Percentiles rank a stretch among this genome's conserved stretches.
phyloP scores from a whole-genome alignment of 148 eudicot species.

The Rheum nobile region DNA sequence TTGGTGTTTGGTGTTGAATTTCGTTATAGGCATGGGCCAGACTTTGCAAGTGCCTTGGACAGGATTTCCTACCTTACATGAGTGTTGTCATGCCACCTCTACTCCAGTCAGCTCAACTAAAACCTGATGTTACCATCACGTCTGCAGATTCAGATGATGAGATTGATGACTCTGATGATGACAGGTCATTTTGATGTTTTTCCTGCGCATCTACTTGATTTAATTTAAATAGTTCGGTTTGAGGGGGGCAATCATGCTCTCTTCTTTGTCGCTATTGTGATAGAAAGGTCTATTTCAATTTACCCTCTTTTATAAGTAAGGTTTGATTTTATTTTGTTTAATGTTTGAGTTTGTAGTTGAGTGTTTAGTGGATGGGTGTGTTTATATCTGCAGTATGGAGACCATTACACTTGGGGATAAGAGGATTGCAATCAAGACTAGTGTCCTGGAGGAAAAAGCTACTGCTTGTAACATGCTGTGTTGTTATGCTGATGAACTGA shows the following conservation, averaged over 20 bases:
- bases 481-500: conserved; percentile 94
- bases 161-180: conserved; percentile 93
- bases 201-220: not conserved
- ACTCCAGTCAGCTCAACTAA: conserved; percentile 89
- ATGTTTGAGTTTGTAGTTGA: not conserved
- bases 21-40: conserved; percentile 83
- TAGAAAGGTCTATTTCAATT: not conserved
- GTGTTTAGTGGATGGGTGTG: not conserved
- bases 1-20: not conserved
- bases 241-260: not conserved
- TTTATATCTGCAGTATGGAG: conserved; percentile 42
- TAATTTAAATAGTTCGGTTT: not conserved
- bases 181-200: conserved; percentile 33
- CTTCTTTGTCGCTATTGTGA: not conserved
- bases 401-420: conserved; percentile 96
- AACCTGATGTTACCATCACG: conserved; percentile 92
- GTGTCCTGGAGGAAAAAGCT: conserved; percentile 96
- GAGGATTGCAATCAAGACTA: conserved; percentile 92
- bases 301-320: not conserved
- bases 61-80: conserved; percentile 97
- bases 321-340: not conserved
- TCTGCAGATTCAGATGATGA: conserved; percentile 86
- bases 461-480: conserved; percentile 98
- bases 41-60: conserved; percentile 98
- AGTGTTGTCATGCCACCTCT: conserved; percentile 89